Evolutionary conservation across 2,329 filamentous ascomycete genomes (phyloP), one percentile per base, ranked within the genome.

Genomic region (Aspergillus thermomutatus): DNA sequence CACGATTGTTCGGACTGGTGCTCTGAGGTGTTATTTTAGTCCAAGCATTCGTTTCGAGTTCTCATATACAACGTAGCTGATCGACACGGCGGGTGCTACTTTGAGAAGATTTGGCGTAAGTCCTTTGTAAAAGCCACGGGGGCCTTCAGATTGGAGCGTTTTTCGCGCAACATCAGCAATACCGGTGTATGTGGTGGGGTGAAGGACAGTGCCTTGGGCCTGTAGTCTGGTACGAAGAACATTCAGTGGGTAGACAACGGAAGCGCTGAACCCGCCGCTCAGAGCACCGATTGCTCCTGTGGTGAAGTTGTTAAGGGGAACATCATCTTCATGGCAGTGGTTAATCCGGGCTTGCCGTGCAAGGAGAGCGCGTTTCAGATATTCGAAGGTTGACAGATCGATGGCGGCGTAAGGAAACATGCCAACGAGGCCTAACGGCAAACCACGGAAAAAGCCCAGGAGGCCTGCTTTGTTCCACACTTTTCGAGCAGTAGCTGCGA

Each of bases 391-490:
- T 62, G 91, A 91, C 68, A 99, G 88, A 71, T 99, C 94, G 69
- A 99, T 95, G 50, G 94, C 94, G 45, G 92, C 93, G 73, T 97
- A 99, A 0, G 94, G 94, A 68, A 99, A 99, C 87, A 97, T 97
- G 71, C 94, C 94, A 51, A 97, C 78, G 3, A 99, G 82, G 17
- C 94, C 94, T 84, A 97, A 94, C 0, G 92, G 92, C 34, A 99
- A 83, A 43, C 94, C 94, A 53, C 93, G 91, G 74, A 97, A 99
- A 61, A 92, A 93, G 6, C 90, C 83, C 31, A 84, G 80, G 27
- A 92, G 64, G 23, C 91, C 91, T 57, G 90, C 89, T 57, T 87
- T 84, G 43, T 82, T 83, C 80, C 87, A 91, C 88, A 99, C 96
- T 72, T 92, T 96, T 71, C 84, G 83, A 2, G 90, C 90, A 0